Conservation (phyloP, 257 asterid species). For the Salvia miltiorrhiza region DNA sequence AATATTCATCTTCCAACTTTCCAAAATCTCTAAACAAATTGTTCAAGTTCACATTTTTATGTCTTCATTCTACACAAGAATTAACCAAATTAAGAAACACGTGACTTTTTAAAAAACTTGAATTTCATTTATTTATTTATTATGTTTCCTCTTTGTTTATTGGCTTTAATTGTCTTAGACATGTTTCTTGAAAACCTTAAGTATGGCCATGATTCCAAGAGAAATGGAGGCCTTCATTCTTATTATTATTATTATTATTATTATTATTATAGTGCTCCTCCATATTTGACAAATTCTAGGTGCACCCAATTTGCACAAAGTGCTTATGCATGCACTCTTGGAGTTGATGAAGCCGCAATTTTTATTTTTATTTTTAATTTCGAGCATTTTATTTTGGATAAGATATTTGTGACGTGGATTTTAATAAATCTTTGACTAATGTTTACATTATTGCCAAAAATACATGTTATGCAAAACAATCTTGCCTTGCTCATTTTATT, state of each 20-base stretch:
- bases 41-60: too few species aligned
- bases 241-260: too few species aligned
- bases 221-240: neutral
- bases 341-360: slow-evolving; percentile 15
- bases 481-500: neutral
- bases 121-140: too few species aligned
- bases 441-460: neutral
- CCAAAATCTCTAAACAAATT: neutral
- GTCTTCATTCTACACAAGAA: too few species aligned
- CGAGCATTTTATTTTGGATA: neutral
- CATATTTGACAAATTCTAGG: slow-evolving; percentile 22
- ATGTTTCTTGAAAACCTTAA: neutral
- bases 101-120: neutral
- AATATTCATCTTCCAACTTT: neutral
- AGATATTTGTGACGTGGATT: slow-evolving; percentile 1
- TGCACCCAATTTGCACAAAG: slow-evolving; percentile 13
- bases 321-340: slow-evolving; percentile 12
- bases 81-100: neutral
- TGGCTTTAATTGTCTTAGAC: neutral
- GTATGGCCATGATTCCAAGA: neutral
- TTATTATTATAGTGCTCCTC: neutral
- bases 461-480: neutral
- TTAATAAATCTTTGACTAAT: neutral
- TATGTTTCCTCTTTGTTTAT: neutral
- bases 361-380: neutral